phyloP scores from a whole-genome alignment of 129 eudicot species.

The Artemisia tridentata region DNA sequence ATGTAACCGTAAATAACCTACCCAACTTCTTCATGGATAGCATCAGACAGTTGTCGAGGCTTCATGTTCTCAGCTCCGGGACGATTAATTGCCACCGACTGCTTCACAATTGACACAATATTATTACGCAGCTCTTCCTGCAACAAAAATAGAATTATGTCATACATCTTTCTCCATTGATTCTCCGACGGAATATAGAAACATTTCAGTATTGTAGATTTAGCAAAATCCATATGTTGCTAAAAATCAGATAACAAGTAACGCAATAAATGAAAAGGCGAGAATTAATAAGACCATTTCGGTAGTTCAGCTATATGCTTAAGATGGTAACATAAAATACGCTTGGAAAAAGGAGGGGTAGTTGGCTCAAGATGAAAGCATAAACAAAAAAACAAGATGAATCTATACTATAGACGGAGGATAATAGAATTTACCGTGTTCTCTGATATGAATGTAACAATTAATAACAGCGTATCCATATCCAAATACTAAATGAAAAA shows the following conservation, averaged over 20 bases:
- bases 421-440: too few species aligned
- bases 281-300: neutral
- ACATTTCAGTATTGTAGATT: neutral
- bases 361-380: neutral
- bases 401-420: too few species aligned
- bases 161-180: too few species aligned
- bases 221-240: too few species aligned
- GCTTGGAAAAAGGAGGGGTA: neutral
- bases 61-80: conserved; percentile 78
- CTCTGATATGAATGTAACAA: too few species aligned
- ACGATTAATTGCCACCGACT: conserved; percentile 65
- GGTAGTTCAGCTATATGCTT: neutral
- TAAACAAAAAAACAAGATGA: too few species aligned
- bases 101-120: conserved; percentile 60
- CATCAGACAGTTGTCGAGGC: conserved; percentile 80
- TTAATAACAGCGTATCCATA: too few species aligned
- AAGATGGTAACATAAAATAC: neutral
- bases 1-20: conserved; percentile 20
- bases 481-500: too few species aligned
- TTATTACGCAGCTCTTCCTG: conserved; percentile 78
- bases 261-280: neutral
- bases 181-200: neutral
- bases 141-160: conserved; percentile 1
- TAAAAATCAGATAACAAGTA: neutral
- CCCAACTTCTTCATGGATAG: conserved; percentile 89